These are phyloP conservation scores for Medicago arabica DNA, from an alignment of 306 rosid genomes.

Conservation along the genomic window DNA sequence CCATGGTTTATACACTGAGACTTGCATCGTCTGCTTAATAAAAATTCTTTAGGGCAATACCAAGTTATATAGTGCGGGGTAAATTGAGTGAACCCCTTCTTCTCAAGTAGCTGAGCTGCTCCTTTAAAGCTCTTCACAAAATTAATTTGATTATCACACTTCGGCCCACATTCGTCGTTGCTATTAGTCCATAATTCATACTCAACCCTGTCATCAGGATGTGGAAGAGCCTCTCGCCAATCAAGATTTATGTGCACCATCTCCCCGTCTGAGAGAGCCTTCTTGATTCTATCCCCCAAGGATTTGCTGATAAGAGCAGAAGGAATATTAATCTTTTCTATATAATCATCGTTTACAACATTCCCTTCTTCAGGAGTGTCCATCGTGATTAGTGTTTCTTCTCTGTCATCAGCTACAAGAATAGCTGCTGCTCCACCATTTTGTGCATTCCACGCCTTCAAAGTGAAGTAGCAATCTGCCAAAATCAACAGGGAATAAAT, in stretches of 20 bases:
- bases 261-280: conserved; percentile 67
- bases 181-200: conserved; percentile 97
- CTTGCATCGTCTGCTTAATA: conserved; percentile 79
- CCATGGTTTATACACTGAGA: conserved; percentile 94
- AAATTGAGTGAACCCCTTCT: conserved; percentile 82
- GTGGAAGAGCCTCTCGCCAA: conserved; percentile 98
- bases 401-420: conserved; percentile 85
- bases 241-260: conserved; percentile 84
- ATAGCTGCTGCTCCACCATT: conserved; percentile 94
- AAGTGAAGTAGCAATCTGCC: conserved; percentile 93
- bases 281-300: conserved; percentile 78
- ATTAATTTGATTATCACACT: conserved; percentile 83
- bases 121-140: conserved; percentile 84
- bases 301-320: conserved; percentile 86
- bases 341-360: conserved; percentile 61
- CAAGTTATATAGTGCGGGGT: conserved; percentile 94
- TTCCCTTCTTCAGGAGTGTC: conserved; percentile 88
- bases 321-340: conserved; percentile 80
- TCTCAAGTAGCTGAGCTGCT: conserved; percentile 89
- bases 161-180: conserved; percentile 90
- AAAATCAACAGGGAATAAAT: conserved; percentile 32
- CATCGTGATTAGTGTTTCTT: conserved; percentile 86
- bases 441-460: conserved; percentile 99
- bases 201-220: conserved; percentile 97
- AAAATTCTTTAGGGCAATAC: conserved; percentile 90